These are phyloP conservation scores for Delitschia confertaspora DNA, from an alignment of 495 filamentous ascomycete genomes.

Conservation along the genomic window DNA sequence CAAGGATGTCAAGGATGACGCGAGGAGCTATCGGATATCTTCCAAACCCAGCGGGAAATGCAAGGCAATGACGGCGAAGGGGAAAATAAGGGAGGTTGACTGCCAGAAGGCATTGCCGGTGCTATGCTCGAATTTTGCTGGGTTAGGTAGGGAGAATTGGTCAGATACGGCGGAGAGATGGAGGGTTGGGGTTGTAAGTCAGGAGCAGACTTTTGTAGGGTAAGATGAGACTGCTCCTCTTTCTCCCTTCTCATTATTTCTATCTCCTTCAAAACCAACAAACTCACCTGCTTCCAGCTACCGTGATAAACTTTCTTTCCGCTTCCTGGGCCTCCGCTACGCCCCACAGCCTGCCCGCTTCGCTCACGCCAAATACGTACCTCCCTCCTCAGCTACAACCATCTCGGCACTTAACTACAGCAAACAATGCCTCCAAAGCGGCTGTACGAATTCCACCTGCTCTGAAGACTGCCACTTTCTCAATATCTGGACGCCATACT, in stretches of 20 bases:
- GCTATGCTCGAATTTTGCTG: not conserved
- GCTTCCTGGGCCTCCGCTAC: constrained; percentile 32
- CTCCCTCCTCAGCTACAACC: constrained; percentile 13
- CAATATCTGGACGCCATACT: constrained; percentile 47
- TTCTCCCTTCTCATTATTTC: too few relatives aligned
- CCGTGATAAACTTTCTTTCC: constrained; percentile 46
- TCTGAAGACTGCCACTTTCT: constrained; percentile 46
- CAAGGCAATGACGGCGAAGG: constrained; percentile 7
- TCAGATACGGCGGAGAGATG: too few relatives aligned
- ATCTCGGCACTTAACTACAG: constrained; percentile 36
- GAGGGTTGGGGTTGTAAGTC: too few relatives aligned
- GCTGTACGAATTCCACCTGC: constrained; percentile 25
- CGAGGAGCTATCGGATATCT: constrained; percentile 7
- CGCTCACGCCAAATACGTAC: constrained; percentile 19
- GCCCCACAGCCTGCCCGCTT: constrained; percentile 24
- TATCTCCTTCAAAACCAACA: too few relatives aligned
- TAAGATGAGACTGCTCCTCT: too few relatives aligned
- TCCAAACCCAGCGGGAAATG: constrained; percentile 3
- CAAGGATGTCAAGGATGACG: not conserved
- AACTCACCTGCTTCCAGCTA: constrained; percentile 28
- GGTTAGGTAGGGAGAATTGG: too few relatives aligned
- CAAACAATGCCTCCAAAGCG: constrained; percentile 37
- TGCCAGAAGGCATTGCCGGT: not conserved
- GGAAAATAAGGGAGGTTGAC: not conserved
- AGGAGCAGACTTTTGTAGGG: too few relatives aligned